Evolutionary conservation across 148 eudicot species (phyloP).

Genomic region (Limonium bicolor): DNA sequence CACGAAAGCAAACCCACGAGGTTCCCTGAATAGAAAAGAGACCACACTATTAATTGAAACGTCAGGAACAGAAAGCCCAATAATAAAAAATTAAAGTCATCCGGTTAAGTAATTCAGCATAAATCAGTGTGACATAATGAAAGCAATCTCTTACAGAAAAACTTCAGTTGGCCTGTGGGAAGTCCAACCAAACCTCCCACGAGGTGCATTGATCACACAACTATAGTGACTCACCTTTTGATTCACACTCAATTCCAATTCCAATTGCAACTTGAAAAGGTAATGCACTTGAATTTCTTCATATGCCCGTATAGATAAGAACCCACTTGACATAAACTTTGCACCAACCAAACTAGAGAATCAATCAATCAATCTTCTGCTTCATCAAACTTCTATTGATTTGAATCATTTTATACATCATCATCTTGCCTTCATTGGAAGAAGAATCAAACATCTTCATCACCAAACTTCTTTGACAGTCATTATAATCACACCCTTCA

Average conservation of each 20-base stretch:
- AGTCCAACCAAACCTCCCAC: no score
- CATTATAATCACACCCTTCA: conserved; percentile 32
- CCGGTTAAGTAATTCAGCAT: neutral
- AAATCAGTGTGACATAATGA: no score
- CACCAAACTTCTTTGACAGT: no score
- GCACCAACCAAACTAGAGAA: conserved; percentile 23
- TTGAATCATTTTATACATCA: no score
- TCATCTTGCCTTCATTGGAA: no score
- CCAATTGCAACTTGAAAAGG: conserved; percentile 36
- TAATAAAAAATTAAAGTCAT: neutral
- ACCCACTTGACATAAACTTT: conserved; percentile 39
- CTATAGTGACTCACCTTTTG: conserved; percentile 41
- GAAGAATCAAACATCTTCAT: no score
- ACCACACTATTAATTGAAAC: neutral
- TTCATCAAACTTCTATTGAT: conserved; percentile 46
- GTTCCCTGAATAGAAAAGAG: conserved; percentile 36
- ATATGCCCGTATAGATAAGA: conserved; percentile 24
- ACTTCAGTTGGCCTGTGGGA: no score
- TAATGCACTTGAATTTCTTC: conserved; percentile 27
- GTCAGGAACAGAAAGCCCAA: neutral
- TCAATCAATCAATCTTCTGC: conserved; percentile 38
- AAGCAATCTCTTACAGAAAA: no score
- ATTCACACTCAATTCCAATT: conserved; percentile 33
- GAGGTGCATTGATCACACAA: conserved; percentile 22
- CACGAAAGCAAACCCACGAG: conserved; percentile 84